These are phyloP conservation scores for Naganishia cerealis DNA, from an alignment of 1,284 basidiomycete species.

Conservation along the genomic window DNA sequence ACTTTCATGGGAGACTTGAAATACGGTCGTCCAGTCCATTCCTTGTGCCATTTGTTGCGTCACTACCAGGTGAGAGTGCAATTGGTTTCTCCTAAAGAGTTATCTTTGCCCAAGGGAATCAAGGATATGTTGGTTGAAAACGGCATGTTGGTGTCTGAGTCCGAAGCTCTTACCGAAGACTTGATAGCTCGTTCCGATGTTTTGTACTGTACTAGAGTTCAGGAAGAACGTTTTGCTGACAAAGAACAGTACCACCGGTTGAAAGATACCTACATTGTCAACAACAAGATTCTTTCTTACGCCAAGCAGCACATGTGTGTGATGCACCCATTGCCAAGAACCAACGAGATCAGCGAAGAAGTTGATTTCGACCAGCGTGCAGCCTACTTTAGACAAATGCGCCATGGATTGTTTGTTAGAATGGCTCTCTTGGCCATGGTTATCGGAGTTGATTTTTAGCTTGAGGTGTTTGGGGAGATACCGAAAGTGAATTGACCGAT, in stretches of 20 bases:
- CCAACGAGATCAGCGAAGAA: conserved; percentile 96
- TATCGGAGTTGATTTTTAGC: too few species aligned
- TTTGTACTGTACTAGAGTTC: conserved; percentile 91
- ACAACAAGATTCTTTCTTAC: conserved; percentile 84
- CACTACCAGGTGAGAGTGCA: conserved; percentile 90
- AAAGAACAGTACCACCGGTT: conserved; percentile 83
- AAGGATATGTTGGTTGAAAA: conserved; percentile 75
- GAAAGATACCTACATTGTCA: conserved; percentile 88
- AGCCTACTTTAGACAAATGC: conserved; percentile 98
- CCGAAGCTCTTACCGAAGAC: too few species aligned
- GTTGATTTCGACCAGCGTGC: conserved; percentile 96
- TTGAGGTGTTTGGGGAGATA: too few species aligned
- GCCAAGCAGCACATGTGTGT: conserved; percentile 97
- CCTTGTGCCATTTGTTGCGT: conserved; percentile 85
- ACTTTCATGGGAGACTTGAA: conserved; percentile 94
- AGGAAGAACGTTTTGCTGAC: conserved; percentile 83
- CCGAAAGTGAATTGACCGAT: too few species aligned
- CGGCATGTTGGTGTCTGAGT: conserved; percentile 75
- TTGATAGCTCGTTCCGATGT: too few species aligned
- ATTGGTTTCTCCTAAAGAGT: conserved; percentile 92
- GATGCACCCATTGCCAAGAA: conserved; percentile 95
- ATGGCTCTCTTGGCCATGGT: too few species aligned
- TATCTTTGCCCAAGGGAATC: conserved; percentile 84
- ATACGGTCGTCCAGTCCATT: conserved; percentile 96
- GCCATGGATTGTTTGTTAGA: conserved; percentile 92